phyloP scores from a whole-genome alignment of 2,329 filamentous ascomycete species.

The Geoglossum cookeanum region DNA sequence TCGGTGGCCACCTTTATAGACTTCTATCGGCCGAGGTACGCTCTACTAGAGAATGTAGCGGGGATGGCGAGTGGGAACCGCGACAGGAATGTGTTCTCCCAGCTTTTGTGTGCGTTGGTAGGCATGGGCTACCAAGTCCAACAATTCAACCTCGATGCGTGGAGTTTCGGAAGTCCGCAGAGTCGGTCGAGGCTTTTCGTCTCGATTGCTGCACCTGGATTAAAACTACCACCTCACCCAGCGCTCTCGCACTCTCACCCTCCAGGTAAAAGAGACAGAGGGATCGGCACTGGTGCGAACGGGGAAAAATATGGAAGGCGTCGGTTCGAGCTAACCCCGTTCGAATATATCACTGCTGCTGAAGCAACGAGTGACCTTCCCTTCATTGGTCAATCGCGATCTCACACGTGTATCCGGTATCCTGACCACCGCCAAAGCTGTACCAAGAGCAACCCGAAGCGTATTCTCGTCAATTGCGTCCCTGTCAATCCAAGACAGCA shows the following conservation, averaged over 20 bases:
- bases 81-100: slow-evolving; percentile 46
- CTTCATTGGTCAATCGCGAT: slow-evolving; percentile 38
- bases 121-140: slow-evolving; percentile 61
- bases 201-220: slow-evolving; percentile 47
- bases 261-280: slow-evolving; percentile 13
- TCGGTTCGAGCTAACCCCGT: slow-evolving; percentile 34
- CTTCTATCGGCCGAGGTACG: slow-evolving; percentile 55
- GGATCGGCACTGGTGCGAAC: slow-evolving; percentile 40
- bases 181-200: slow-evolving; percentile 50
- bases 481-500: slow-evolving; percentile 32
- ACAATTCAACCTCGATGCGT: slow-evolving; percentile 48
- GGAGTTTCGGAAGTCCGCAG: slow-evolving; percentile 48
- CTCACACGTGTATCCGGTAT: slow-evolving; percentile 40
- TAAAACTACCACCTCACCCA: slow-evolving; percentile 36
- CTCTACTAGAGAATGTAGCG: slow-evolving; percentile 58
- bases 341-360: slow-evolving; percentile 33
- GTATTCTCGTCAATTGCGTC: slow-evolving; percentile 34
- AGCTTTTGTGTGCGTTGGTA: slow-evolving; percentile 53
- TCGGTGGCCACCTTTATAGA: slow-evolving; percentile 60
- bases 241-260: slow-evolving; percentile 44
- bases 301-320: slow-evolving; percentile 39
- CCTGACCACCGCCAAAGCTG: slow-evolving; percentile 47
- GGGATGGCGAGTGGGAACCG: slow-evolving; percentile 15
- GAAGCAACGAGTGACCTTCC: slow-evolving; percentile 43
- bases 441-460: slow-evolving; percentile 21